A percentile compares a stretch with the other conserved stretches of the same genome.
phyloP scores from a whole-genome alignment of 2,329 filamentous ascomycete genomes.

The Colletotrichum spaethianum region DNA sequence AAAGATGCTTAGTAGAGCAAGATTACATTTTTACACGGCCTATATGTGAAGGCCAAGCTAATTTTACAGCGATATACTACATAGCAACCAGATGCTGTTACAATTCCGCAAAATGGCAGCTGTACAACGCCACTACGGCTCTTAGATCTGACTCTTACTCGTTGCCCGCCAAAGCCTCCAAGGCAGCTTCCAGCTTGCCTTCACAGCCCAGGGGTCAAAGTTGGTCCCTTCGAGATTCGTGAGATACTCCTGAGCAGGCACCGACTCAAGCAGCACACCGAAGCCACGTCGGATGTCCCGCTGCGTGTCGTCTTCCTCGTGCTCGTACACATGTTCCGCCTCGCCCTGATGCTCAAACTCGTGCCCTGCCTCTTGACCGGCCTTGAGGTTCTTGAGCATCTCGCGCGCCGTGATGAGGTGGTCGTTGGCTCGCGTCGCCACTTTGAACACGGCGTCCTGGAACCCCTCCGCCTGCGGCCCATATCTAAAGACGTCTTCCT shows the following conservation, averaged over 20 bases:
- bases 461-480: slow-evolving; percentile 85
- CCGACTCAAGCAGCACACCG: slow-evolving; percentile 83
- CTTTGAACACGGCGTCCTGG: slow-evolving; percentile 89
- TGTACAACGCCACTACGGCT: not conserved
- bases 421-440: slow-evolving; percentile 94
- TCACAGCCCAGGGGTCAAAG: slow-evolving; percentile 85
- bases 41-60: not conserved
- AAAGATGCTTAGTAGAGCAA: not conserved
- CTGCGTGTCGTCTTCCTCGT: slow-evolving; percentile 53
- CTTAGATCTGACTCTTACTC: slow-evolving; percentile 63
- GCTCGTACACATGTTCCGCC: slow-evolving; percentile 71
- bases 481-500: slow-evolving; percentile 90
- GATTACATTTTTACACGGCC: slow-evolving; percentile 2
- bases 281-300: slow-evolving; percentile 74
- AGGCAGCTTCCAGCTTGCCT: slow-evolving; percentile 84
- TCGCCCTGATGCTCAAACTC: slow-evolving; percentile 91
- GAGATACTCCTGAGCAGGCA: slow-evolving; percentile 85
- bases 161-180: slow-evolving; percentile 77
- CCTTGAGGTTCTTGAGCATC: slow-evolving; percentile 86
- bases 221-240: slow-evolving; percentile 82
- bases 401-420: slow-evolving; percentile 94
- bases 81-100: not conserved
- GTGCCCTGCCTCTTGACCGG: slow-evolving; percentile 82
- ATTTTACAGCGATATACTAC: slow-evolving; percentile 29
- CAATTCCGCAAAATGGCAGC: not conserved